A percentile compares a stretch with the other conserved stretches of the same genome.
Evolutionary conservation across 163 green algal species (phyloP).

Genomic region (Volvox carteri): DNA sequence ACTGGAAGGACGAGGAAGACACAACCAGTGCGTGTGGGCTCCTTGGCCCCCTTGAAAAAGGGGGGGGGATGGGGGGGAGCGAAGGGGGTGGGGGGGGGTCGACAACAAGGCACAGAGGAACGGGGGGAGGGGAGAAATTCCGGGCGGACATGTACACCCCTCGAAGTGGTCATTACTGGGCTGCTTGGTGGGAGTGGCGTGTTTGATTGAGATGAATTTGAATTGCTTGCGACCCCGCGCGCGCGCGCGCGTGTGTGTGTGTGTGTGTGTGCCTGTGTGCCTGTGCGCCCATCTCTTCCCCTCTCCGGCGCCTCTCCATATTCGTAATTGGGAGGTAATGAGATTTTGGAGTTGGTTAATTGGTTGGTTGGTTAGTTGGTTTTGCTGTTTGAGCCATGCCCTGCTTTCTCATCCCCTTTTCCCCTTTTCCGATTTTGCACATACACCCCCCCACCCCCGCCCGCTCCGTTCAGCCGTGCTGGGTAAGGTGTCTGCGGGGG

Average conservation of each 20-base stretch:
- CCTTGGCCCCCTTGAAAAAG: no score
- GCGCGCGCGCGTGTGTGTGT: no score
- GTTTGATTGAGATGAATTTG: no score
- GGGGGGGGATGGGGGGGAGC: neutral
- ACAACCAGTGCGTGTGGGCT: slow-evolving; percentile 17
- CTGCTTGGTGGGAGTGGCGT: no score
- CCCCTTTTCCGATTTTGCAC: neutral
- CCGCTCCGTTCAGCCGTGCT: slow-evolving; percentile 30
- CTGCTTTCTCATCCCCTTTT: neutral
- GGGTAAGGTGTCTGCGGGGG: slow-evolving; percentile 38
- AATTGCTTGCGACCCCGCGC: no score
- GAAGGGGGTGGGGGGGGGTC: neutral
- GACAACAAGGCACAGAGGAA: no score
- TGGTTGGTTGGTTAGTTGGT: neutral
- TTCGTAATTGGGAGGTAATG: neutral
- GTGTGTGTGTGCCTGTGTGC: no score
- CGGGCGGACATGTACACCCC: no score
- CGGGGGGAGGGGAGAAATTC: no score
- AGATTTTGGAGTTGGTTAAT: neutral
- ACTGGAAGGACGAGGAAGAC: slow-evolving; percentile 60
- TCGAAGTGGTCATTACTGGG: no score
- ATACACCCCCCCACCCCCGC: neutral
- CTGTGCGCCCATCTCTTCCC: no score
- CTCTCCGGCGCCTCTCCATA: no score
- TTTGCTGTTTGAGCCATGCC: neutral